These are phyloP conservation scores for Larix sibirica DNA, from an alignment of 83 land plant species.

Conservation along the genomic window DNA sequence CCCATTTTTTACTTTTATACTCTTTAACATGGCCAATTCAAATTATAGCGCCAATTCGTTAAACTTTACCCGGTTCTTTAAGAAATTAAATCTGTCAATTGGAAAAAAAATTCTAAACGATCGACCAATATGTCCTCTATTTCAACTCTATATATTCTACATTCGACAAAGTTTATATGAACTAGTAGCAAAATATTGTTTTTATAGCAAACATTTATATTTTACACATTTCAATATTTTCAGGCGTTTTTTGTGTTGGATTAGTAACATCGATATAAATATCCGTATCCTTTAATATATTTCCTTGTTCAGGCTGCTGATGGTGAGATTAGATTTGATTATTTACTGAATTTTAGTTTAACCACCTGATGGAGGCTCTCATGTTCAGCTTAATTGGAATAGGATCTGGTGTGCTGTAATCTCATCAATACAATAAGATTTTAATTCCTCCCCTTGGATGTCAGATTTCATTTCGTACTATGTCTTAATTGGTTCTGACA, in stretches of 20 bases:
- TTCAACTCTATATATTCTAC: no score
- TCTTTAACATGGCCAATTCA: neutral
- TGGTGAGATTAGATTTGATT: neutral
- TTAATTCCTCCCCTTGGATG: no score
- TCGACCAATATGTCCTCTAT: no score
- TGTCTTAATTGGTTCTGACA: neutral
- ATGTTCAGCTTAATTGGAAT: neutral
- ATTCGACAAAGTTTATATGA: no score
- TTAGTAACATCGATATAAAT: neutral
- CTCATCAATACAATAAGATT: neutral
- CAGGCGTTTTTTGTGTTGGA: neutral
- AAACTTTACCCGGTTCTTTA: neutral
- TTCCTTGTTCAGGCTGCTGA: neutral
- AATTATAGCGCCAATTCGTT: neutral
- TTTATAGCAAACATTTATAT: neutral
- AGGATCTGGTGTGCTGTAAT: neutral
- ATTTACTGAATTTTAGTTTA: neutral
- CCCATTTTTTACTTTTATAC: neutral
- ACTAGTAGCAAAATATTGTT: no score
- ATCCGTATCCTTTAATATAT: neutral
- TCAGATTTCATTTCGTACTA: no score
- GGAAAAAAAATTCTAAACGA: no score
- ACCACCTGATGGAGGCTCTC: neutral
- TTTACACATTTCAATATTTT: neutral
- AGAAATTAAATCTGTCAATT: neutral